A percentile compares a stretch with the other conserved stretches of the same genome.
phyloP scores from a whole-genome alignment of 2,329 filamentous ascomycete species.

The Aspergillus ustus region DNA sequence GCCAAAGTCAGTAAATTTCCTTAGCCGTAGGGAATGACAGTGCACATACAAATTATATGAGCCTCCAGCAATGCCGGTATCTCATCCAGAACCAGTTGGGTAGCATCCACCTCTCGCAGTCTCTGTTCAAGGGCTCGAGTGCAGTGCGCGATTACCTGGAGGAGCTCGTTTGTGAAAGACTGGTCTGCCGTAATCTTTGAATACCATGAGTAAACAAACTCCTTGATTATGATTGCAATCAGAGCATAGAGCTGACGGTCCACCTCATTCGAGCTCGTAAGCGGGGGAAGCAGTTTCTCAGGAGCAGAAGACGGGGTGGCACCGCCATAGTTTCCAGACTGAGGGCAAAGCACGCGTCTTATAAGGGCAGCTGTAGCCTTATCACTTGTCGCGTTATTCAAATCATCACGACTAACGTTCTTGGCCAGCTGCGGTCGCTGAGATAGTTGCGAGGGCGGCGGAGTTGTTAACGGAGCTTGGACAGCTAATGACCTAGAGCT shows the following conservation, averaged over 20 bases:
- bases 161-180: constrained; percentile 81
- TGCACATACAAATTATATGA: constrained; percentile 73
- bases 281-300: constrained; percentile 81
- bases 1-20: constrained; percentile 25
- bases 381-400: constrained; percentile 65
- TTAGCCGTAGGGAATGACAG: background rate
- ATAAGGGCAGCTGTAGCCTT: constrained; percentile 80
- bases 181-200: constrained; percentile 88
- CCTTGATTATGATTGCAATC: constrained; percentile 84
- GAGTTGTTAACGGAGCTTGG: constrained; percentile 31
- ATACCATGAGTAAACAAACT: constrained; percentile 95
- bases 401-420: constrained; percentile 43
- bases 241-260: constrained; percentile 93
- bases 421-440: constrained; percentile 36
- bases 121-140: constrained; percentile 87
- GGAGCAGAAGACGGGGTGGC: constrained; percentile 67
- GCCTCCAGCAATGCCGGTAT: constrained; percentile 78
- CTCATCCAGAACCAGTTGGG: constrained; percentile 83
- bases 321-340: constrained; percentile 50
- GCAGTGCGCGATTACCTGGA: constrained; percentile 90
- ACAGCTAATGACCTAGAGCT: constrained; percentile 41
- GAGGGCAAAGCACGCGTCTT: constrained; percentile 81
- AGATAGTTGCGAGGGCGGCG: constrained; percentile 35
- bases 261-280: constrained; percentile 93
- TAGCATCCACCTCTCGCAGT: constrained; percentile 78